Percentiles rank a stretch among this genome's conserved stretches.
Evolutionary conservation across 2,329 filamentous ascomycete species (phyloP).

Genomic region (Helotiales sp.): DNA sequence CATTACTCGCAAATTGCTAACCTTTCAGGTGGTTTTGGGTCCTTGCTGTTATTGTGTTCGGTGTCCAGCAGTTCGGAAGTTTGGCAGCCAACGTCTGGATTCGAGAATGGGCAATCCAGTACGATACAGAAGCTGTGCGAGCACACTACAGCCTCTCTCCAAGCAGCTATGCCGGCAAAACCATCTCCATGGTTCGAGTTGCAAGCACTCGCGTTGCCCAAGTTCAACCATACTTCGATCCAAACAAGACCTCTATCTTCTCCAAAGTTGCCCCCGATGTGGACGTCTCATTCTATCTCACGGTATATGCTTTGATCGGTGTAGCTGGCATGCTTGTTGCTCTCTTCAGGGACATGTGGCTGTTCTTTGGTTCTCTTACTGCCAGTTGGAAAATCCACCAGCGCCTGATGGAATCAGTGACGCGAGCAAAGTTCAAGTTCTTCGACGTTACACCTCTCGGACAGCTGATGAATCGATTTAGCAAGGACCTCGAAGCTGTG

Average conservation of each 20-base stretch:
- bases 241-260: constrained; percentile 40
- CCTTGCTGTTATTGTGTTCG: constrained; percentile 75
- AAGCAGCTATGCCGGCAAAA: constrained; percentile 38
- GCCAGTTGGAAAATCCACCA: constrained; percentile 87
- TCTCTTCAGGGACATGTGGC: constrained; percentile 79
- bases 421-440: constrained; percentile 93
- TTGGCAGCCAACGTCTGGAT: constrained; percentile 96
- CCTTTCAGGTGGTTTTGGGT: constrained; percentile 77
- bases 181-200: constrained; percentile 37
- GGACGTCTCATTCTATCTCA: constrained; percentile 82
- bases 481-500: constrained; percentile 92
- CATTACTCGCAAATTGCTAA: constrained; percentile 21
- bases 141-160: constrained; percentile 28
- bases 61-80: constrained; percentile 80
- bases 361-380: constrained; percentile 89
- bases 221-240: constrained; percentile 42
- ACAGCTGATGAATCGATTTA: constrained; percentile 98
- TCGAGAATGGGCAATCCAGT: constrained; percentile 91
- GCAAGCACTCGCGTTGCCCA: constrained; percentile 37
- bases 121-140: constrained; percentile 51
- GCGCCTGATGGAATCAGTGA: constrained; percentile 76
- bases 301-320: constrained; percentile 81
- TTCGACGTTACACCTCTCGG: constrained; percentile 96
- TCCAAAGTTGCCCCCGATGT: constrained; percentile 57
- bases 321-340: constrained; percentile 79